These are phyloP conservation scores for Monilinia polystroma DNA, from an alignment of 2,329 filamentous ascomycete species.

Conservation along the genomic window DNA sequence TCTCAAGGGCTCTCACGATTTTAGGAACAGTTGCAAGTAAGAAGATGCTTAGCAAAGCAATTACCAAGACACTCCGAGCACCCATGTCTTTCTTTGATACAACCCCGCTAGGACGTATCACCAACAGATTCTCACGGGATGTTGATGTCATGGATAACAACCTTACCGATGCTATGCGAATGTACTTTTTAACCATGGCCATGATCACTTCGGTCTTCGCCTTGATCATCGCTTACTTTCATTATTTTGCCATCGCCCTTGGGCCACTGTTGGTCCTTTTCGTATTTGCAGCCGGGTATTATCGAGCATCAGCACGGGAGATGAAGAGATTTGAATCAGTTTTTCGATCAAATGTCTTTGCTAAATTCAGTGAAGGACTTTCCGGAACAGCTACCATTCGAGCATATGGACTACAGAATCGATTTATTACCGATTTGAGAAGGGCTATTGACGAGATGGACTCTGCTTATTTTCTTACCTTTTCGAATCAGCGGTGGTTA, in stretches of 20 bases:
- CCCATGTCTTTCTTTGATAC: conserved; percentile 97
- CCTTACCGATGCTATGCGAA: conserved; percentile 82
- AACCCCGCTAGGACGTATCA: conserved; percentile 90
- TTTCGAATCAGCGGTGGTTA: conserved; percentile 93
- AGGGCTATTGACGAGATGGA: conserved; percentile 87
- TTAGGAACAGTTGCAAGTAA: conserved; percentile 80
- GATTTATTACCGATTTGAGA: conserved; percentile 70
- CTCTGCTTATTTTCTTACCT: conserved; percentile 90
- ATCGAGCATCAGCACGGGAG: conserved; percentile 86
- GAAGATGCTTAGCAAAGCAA: conserved; percentile 75
- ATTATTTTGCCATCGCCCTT: conserved; percentile 69
- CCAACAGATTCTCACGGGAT: conserved; percentile 93
- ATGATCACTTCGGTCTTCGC: conserved; percentile 83
- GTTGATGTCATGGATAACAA: conserved; percentile 97
- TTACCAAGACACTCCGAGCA: conserved; percentile 69
- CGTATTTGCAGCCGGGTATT: conserved; percentile 80
- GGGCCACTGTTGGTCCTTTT: conserved; percentile 73
- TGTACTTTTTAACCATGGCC: conserved; percentile 83
- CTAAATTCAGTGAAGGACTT: conserved; percentile 87
- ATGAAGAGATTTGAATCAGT: conserved; percentile 93
- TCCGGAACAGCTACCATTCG: conserved; percentile 81
- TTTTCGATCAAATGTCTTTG: conserved; percentile 82
- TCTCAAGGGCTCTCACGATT: conserved; percentile 60
- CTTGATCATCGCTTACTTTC: conserved; percentile 91
- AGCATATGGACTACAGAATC: conserved; percentile 78